Evolutionary conservation across 768 basidiomycete species (phyloP).

Genomic region (Mycena sanguinolenta): DNA sequence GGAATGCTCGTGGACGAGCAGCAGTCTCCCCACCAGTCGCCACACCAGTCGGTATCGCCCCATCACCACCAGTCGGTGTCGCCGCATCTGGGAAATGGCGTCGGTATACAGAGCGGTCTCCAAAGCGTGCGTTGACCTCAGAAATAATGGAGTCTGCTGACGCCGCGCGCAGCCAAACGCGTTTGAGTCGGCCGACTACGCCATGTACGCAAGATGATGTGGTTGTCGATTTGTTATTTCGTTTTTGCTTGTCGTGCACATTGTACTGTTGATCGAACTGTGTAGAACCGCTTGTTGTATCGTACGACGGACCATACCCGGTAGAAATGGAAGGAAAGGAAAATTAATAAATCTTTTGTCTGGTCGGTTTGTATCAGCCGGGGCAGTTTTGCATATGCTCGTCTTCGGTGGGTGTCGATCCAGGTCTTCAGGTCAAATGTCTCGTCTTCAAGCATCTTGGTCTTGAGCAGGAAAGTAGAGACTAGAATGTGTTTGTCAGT

Average conservation of each 20-base stretch:
- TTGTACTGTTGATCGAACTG: conserved; percentile 1
- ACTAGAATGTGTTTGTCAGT: conserved; percentile 7
- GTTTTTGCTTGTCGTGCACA: not conserved
- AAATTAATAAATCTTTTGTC: not conserved
- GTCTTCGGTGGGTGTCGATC: not conserved
- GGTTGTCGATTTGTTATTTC: not conserved
- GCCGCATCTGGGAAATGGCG: conserved; percentile 23
- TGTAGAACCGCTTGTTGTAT: conserved; percentile 35
- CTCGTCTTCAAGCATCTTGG: not conserved
- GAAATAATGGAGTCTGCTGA: not conserved
- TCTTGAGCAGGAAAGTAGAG: not conserved
- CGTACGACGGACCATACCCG: conserved; percentile 24
- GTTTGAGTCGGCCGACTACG: conserved; percentile 27
- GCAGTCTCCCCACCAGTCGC: conserved; percentile 1
- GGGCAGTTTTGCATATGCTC: not conserved
- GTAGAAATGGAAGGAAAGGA: conserved; percentile 14
- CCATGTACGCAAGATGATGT: conserved; percentile 28
- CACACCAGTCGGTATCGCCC: not conserved
- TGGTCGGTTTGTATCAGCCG: not conserved
- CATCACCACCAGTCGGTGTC: not conserved
- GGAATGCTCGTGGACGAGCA: conserved; percentile 48
- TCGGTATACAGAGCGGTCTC: not conserved
- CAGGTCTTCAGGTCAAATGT: too few species aligned
- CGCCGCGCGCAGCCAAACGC: conserved; percentile 23
- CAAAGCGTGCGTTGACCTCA: conserved; percentile 23